Evolutionary conservation across 441 rosid genomes (phyloP).

Genomic region (Populus trichocarpa): DNA sequence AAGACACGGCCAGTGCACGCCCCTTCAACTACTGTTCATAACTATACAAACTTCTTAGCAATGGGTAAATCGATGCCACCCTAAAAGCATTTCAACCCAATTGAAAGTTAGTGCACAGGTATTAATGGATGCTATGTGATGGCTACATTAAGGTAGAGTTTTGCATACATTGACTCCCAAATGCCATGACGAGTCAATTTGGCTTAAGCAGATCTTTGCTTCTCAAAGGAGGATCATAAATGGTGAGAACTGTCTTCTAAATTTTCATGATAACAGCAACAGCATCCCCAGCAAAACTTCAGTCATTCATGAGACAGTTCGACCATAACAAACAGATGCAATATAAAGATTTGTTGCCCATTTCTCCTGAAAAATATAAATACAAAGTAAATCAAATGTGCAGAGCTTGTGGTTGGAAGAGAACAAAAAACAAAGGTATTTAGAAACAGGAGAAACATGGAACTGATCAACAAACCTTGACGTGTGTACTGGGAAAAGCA

Average conservation of each 20-base stretch:
- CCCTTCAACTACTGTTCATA: constrained; percentile 39
- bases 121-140: constrained; percentile 36
- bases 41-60: constrained; percentile 36
- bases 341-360: constrained; percentile 34
- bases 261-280: constrained; percentile 18
- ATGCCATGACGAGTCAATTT: constrained; percentile 32
- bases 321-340: constrained; percentile 33
- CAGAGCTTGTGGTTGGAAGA: neutral
- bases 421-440: neutral
- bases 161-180: constrained; percentile 43
- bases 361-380: constrained; percentile 24
- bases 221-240: constrained; percentile 19
- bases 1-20: constrained; percentile 30
- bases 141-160: constrained; percentile 34
- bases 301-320: constrained; percentile 31
- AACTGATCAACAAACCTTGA: constrained; percentile 73
- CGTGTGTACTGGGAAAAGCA: constrained; percentile 90
- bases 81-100: constrained; percentile 33
- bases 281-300: constrained; percentile 29
- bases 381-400: neutral
- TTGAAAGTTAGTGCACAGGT: constrained; percentile 43
- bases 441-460: constrained; percentile 36
- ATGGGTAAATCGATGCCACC: constrained; percentile 25
- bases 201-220: constrained; percentile 29
- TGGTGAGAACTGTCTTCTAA: neutral